Evolutionary conservation across 106 monocot genomes (phyloP), one percentile per base, ranked within the genome.

Genomic region (Amphibolis antarctica): DNA sequence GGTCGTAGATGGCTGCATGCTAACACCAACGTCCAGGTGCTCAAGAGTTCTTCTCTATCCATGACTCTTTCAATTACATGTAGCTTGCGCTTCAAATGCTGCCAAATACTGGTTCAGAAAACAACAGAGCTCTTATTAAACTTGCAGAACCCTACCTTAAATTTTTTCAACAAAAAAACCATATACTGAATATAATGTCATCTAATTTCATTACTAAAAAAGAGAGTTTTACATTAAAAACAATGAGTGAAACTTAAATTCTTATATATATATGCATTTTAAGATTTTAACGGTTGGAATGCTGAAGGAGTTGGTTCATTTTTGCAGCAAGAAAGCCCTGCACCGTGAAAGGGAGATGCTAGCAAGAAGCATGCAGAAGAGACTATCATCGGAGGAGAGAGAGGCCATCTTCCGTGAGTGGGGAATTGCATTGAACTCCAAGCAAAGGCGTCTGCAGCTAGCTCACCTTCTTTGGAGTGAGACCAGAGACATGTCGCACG

Each of bases 361-460:
- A 5, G 81, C 78, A 55, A 60, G 75, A 70, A 85, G 80, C 46
- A 91, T 91, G 88, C 68, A 75, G 46, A 85, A 62, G 73, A 73
- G 71, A 52, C 63, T 85, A 12, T 53, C 88, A 18, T 12, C 66
- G 1, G 85, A 67, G 28, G 88, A 91, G 46, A 80, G 98, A 60
- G 85, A 81, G 68, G 74, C 74, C 19, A 70, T 99, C 11, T 99
- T 92, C 74, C 72, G 36, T 17, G 84, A 85, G 50, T 99, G 98
- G 98, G 98, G 88, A 19, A 85, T 99, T n/a, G 63, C 91, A 1
- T 25, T 99, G 53, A 23, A 71, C 66, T 85, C 98, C 3, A 99
- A 99, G 55, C 83, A 82, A 67, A 83, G 98, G 66, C 77, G 71
- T 30, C 42, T 85, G 23, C 91, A 99, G 82, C 68, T 99, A 0